Evolutionary conservation across 2,329 filamentous ascomycete genomes (phyloP).

Genomic region (Fusarium gaditjirri): DNA sequence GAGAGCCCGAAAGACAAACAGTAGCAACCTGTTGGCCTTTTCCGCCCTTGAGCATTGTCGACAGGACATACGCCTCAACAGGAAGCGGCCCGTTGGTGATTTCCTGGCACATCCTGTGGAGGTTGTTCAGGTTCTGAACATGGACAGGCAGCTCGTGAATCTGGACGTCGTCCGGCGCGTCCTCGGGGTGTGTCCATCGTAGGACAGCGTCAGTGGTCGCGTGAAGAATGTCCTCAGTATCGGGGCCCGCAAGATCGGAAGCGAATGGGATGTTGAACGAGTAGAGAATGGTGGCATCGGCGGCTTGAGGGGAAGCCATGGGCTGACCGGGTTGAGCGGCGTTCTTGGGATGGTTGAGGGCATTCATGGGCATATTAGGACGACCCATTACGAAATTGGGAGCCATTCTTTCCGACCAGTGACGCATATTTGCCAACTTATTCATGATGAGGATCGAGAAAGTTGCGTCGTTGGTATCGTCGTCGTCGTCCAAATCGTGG

Average conservation of each 20-base stretch:
- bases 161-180: slow-evolving; percentile 83
- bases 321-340: slow-evolving; percentile 63
- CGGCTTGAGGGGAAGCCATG: slow-evolving; percentile 74
- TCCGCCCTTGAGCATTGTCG: slow-evolving; percentile 78
- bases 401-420: slow-evolving; percentile 77
- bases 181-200: slow-evolving; percentile 93
- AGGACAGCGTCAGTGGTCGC: slow-evolving; percentile 88
- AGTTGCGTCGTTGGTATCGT: slow-evolving; percentile 35
- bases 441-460: slow-evolving; percentile 65
- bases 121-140: slow-evolving; percentile 81
- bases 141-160: slow-evolving; percentile 94
- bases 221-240: slow-evolving; percentile 94
- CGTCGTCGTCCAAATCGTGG: slow-evolving; percentile 44
- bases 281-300: slow-evolving; percentile 85
- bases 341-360: slow-evolving; percentile 68
- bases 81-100: slow-evolving; percentile 77
- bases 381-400: slow-evolving; percentile 74
- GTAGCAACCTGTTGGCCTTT: slow-evolving; percentile 80
- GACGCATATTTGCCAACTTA: slow-evolving; percentile 77
- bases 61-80: slow-evolving; percentile 85
- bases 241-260: slow-evolving; percentile 89
- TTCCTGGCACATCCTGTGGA: slow-evolving; percentile 83
- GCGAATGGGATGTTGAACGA: slow-evolving; percentile 98
- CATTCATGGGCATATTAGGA: slow-evolving; percentile 66
- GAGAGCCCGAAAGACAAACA: slow-evolving; percentile 88